Conservation (phyloP, 176 grass and related monocot species). For the maize (Zea mays) region Zm-B73-REFERENCE-NAM-5.0 NC_050102.1:173935501-173936000, state of each 20-base stretch:
- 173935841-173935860: constrained; percentile 21
- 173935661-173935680: background rate
- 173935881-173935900: background rate
- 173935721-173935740: constrained; percentile 40
- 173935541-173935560: background rate
- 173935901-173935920: constrained; percentile 8
- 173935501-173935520: background rate
- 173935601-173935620: background rate
- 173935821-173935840: constrained; percentile 46
- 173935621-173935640: background rate
- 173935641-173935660: background rate
- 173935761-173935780: constrained; percentile 44
- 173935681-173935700: background rate
- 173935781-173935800: constrained; percentile 52
- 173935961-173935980: constrained; percentile 89
- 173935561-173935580: background rate
- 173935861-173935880: constrained; percentile 40
- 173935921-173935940: background rate
- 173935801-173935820: constrained; percentile 46
- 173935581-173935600: background rate
- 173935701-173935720: background rate
- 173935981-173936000: constrained; percentile 88
- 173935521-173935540: background rate
- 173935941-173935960: constrained; percentile 54
- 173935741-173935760: constrained; percentile 40